Percentiles rank a stretch among this genome's conserved stretches.
Evolutionary conservation across 371 early-diverging fungal genomes (phyloP).

Genomic region (Lichtheimia ramosa): DNA sequence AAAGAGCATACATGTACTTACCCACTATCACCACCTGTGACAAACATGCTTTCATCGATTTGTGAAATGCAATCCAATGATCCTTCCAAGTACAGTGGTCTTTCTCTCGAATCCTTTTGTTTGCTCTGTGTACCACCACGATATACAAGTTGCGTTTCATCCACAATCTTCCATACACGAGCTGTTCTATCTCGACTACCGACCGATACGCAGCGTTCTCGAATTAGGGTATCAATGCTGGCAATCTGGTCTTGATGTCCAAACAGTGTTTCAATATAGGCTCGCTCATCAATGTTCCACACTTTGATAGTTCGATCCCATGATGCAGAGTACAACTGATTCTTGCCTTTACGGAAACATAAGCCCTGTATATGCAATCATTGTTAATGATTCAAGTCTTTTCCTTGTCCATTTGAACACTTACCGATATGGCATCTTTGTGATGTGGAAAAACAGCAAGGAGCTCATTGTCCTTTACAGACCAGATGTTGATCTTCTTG

Average conservation of each 20-base stretch:
- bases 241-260: constrained; percentile 94
- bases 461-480: constrained; percentile 69
- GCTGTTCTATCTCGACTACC: constrained; percentile 92
- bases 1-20: constrained; percentile 20
- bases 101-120: constrained; percentile 23
- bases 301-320: constrained; percentile 93
- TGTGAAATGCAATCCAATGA: constrained; percentile 85
- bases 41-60: constrained; percentile 89
- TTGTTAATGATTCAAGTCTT: background rate
- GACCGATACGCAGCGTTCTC: constrained; percentile 91
- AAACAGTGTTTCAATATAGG: constrained; percentile 95
- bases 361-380: constrained; percentile 55
- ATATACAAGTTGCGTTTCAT: constrained; percentile 92
- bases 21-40: constrained; percentile 91
- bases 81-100: constrained; percentile 60
- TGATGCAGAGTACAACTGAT: constrained; percentile 91
- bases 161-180: constrained; percentile 93
- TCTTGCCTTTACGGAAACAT: constrained; percentile 79
- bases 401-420: background rate
- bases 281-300: constrained; percentile 91
- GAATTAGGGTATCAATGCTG: constrained; percentile 73
- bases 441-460: constrained; percentile 85
- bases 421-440: constrained; percentile 83
- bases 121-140: constrained; percentile 76
- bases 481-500: constrained; percentile 91